Evolutionary conservation across 495 filamentous ascomycete species (phyloP).

Genomic region (Choiromyces venosus): DNA sequence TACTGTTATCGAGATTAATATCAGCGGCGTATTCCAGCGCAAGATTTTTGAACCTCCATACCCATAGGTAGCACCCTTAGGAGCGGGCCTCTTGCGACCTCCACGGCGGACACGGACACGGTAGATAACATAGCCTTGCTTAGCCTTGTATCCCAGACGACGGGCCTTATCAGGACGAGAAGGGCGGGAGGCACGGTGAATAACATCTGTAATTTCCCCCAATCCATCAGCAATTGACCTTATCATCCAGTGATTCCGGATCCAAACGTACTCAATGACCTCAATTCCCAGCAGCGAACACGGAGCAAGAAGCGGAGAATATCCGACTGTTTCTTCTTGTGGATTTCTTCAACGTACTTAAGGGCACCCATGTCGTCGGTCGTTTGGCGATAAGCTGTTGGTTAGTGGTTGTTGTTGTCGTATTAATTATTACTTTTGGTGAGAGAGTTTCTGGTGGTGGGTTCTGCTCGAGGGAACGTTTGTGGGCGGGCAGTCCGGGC

Average conservation of each 20-base stretch:
- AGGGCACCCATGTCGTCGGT: slow-evolving; percentile 72
- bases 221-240: slow-evolving; percentile 31
- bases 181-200: slow-evolving; percentile 96
- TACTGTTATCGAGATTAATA: slow-evolving; percentile 52
- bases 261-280: slow-evolving; percentile 50
- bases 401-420: slow-evolving; percentile 15
- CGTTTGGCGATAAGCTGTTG: slow-evolving; percentile 10
- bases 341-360: slow-evolving; percentile 99
- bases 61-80: slow-evolving; percentile 98
- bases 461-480: background rate
- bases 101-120: slow-evolving; percentile 94
- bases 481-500: background rate
- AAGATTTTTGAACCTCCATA: slow-evolving; percentile 42
- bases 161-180: slow-evolving; percentile 99
- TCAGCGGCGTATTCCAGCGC: background rate
- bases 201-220: slow-evolving; percentile 60
- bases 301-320: slow-evolving; percentile 98
- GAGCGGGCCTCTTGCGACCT: slow-evolving; percentile 88
- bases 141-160: slow-evolving; percentile 99
- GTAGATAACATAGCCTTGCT: slow-evolving; percentile 99
- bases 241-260: slow-evolving; percentile 38
- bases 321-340: slow-evolving; percentile 99
- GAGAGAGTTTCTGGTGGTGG: background rate
- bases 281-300: slow-evolving; percentile 99
- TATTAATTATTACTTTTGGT: background rate